Conservation (phyloP, 116 monocot genomes). For the Phalaenopsis hybrid region DNA sequence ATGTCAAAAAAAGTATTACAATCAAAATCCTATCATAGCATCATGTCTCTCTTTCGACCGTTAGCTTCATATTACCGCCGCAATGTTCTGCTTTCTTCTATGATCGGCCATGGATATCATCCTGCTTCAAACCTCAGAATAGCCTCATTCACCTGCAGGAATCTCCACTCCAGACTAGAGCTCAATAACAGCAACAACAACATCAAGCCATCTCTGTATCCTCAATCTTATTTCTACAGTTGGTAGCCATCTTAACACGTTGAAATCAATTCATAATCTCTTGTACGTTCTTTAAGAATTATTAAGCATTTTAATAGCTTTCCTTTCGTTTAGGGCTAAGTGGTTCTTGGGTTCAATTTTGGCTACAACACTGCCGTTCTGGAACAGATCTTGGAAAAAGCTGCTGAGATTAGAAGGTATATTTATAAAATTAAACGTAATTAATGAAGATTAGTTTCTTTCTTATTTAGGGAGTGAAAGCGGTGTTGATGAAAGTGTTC, state of each 20-base stretch:
- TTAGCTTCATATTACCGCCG: constrained; percentile 7
- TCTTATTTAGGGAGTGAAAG: too few relatives aligned
- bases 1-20: too few relatives aligned
- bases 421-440: too few relatives aligned
- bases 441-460: too few relatives aligned
- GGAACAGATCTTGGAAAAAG: constrained; percentile 4
- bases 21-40: neutral
- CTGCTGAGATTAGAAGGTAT: constrained; percentile 8
- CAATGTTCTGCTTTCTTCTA: neutral
- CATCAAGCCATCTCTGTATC: neutral
- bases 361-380: constrained; percentile 1
- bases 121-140: neutral
- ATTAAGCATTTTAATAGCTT: neutral
- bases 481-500: too few relatives aligned
- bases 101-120: neutral
- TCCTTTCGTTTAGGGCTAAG: constrained; percentile 2
- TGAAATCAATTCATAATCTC: neutral
- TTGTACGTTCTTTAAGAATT: neutral
- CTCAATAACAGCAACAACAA: neutral
- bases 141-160: neutral
- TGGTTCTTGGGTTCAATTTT: constrained; percentile 4
- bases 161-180: neutral
- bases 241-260: neutral
- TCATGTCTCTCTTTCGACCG: constrained; percentile 5
- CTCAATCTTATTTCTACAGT: neutral